Evolutionary conservation across 495 filamentous ascomycete species (phyloP).

Genomic region (Friedmanniomyces simplex): DNA sequence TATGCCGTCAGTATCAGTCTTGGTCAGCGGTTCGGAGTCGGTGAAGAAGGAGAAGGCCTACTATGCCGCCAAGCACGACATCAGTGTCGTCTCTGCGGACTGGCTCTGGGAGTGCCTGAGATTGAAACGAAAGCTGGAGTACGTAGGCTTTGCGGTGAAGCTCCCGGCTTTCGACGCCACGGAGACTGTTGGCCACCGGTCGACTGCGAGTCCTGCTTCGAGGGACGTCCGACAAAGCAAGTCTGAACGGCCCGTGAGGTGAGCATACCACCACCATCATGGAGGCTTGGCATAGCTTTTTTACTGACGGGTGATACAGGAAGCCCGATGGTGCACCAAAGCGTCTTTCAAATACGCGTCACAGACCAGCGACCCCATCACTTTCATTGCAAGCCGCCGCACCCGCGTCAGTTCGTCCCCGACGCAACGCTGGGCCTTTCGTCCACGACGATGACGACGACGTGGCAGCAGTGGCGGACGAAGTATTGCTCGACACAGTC

Average conservation of each 20-base stretch:
- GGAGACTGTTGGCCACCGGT: neutral
- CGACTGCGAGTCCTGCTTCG: constrained; percentile 4
- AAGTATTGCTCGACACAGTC: neutral
- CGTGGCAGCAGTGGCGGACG: neutral
- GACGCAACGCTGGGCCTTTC: constrained; percentile 6
- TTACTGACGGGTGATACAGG: constrained; percentile 1
- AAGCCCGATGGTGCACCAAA: neutral
- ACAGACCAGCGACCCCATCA: constrained; percentile 9
- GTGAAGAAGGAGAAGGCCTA: constrained; percentile 68
- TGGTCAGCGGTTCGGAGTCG: constrained; percentile 52
- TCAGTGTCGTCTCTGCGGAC: constrained; percentile 64
- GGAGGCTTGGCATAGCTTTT: too few species aligned
- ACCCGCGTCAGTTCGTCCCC: neutral
- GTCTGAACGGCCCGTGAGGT: neutral
- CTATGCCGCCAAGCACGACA: constrained; percentile 57
- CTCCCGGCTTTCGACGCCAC: neutral
- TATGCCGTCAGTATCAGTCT: constrained; percentile 51
- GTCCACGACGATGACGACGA: constrained; percentile 15
- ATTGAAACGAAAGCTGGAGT: constrained; percentile 1
- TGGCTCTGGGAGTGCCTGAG: constrained; percentile 79
- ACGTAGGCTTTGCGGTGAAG: neutral
- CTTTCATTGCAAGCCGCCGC: constrained; percentile 7
- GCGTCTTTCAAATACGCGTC: constrained; percentile 13
- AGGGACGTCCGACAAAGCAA: constrained; percentile 4
- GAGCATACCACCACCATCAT: neutral